Base-by-base conservation (phyloP, 1,284 basidiomycete species). In the Coniferiporia weirii region DNA sequence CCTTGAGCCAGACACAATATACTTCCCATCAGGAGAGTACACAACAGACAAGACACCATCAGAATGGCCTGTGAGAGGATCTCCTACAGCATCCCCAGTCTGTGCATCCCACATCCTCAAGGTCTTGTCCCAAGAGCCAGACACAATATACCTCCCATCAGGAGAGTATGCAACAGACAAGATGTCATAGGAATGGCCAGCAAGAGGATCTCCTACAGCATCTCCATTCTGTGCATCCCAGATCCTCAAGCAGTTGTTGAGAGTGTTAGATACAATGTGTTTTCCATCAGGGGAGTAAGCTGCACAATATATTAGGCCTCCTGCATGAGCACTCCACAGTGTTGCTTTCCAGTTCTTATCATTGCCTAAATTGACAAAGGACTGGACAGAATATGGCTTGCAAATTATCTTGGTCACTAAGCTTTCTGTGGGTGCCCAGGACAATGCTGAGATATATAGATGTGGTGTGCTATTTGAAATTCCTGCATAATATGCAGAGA, bases 361-460 rank as follows among this genome's bases (percentile, higher is more conserved):
- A 27, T 52, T 52, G 17, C 50, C 48, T 52, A 13, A 4, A 20
- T 9, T 22, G 5, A 51, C 27, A n/a, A 35, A 17, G 12, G 34
- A 5, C 38, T 20, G 46, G 35, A 12, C 13, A 7, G 19, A 40
- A 38, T 52, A 45, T 6, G n/a, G n/a, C 8, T 27, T 22, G 17
- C 19, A 20, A 15, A 35, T n/a, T 8, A 2, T 22, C n/a, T 43
- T 38, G 4, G 49, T 22, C 5, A 58, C 9, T 4, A 40, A 9
- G 35, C 46, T 44, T n/a, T 44, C 50, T 64, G 56, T 7, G 8
- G 67, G 67, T 19, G 64, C 54, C 54, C 66, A 67, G 1, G 61
- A 47, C 12, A 68, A 36, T 35, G 66, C 66, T 22, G 67, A 68
- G 9, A 67, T 19, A 55, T 68, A 68, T 10, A 68, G 63, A 50